phyloP scores from a whole-genome alignment of 208 protist genomes.

The Crithidia sp. region DNA sequence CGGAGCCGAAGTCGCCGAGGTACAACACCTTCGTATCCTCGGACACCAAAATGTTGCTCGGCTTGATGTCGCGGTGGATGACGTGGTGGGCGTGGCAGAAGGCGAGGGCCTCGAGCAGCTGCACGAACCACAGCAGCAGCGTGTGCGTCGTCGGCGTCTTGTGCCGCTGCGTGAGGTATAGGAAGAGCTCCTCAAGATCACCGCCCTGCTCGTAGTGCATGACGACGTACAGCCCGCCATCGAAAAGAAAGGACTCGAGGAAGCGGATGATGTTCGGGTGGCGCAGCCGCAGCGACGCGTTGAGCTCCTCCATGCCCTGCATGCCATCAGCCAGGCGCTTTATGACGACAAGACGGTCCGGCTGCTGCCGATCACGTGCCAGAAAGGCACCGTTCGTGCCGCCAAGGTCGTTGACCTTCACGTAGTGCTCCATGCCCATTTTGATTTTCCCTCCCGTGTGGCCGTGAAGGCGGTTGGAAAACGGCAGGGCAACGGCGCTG shows the following conservation, averaged over 20 bases:
- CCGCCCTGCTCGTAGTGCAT: slow-evolving; percentile 82
- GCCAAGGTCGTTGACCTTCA: slow-evolving; percentile 70
- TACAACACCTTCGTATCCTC: slow-evolving; percentile 44
- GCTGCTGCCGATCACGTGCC: slow-evolving; percentile 66
- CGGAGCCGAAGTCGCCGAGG: slow-evolving; percentile 91
- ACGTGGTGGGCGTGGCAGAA: slow-evolving; percentile 84
- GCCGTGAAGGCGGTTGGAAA: no score
- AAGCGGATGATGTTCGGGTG: slow-evolving; percentile 84
- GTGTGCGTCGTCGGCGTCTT: slow-evolving; percentile 54
- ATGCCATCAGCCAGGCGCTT: slow-evolving; percentile 73
- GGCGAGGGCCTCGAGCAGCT: slow-evolving; percentile 77
- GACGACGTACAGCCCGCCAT: slow-evolving; percentile 82
- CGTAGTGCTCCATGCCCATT: slow-evolving; percentile 91
- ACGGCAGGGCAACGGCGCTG: no score
- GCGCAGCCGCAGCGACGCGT: slow-evolving; percentile 71
- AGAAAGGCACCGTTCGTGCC: slow-evolving; percentile 82
- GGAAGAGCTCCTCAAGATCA: slow-evolving; percentile 76
- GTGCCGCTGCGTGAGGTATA: slow-evolving; percentile 37
- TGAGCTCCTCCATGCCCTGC: slow-evolving; percentile 80
- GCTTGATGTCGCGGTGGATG: slow-evolving; percentile 93
- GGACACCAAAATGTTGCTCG: slow-evolving; percentile 84
- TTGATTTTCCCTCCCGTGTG: background rate
- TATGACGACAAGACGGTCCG: slow-evolving; percentile 68
- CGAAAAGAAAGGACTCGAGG: slow-evolving; percentile 73
- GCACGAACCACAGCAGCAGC: slow-evolving; percentile 75